Evolutionary conservation across 305 asterid genomes (phyloP).

Genomic region (Solanum hybrid): DNA sequence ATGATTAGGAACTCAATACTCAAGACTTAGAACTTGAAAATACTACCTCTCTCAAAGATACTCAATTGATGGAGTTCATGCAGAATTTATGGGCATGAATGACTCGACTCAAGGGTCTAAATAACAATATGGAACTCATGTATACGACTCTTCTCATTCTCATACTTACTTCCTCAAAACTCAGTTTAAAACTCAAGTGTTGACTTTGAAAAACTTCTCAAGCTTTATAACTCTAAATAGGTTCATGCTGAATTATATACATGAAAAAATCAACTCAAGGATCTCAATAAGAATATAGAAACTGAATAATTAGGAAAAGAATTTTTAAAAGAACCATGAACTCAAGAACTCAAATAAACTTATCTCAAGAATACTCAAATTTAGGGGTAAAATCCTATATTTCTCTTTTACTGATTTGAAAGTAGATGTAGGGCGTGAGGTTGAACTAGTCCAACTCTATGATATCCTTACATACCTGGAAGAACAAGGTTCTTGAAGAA

Average conservation of each 20-base stretch:
- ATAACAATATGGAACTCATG: not conserved
- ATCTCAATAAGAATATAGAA: not conserved
- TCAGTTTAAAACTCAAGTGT: not conserved
- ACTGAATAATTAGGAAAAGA: not conserved
- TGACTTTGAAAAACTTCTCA: not conserved
- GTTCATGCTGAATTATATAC: not conserved
- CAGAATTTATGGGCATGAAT: not conserved
- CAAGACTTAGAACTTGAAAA: not conserved
- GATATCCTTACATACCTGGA: not conserved
- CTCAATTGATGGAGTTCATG: not conserved
- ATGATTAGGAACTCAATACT: not conserved
- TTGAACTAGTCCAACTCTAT: not conserved
- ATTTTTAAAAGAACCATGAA: not conserved
- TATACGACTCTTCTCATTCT: not conserved
- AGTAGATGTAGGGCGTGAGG: not conserved
- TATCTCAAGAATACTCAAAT: not conserved
- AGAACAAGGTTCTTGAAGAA: no score
- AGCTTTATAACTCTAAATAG: not conserved
- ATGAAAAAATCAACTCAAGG: not conserved
- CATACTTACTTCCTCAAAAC: not conserved
- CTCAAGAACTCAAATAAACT: not conserved
- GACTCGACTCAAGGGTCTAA: not conserved
- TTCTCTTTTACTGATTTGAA: not conserved
- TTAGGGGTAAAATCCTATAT: not conserved
- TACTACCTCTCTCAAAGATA: not conserved